phyloP scores from a whole-genome alignment of 2,329 filamentous ascomycete species.

The Acephala macrosclerotiorum region DNA sequence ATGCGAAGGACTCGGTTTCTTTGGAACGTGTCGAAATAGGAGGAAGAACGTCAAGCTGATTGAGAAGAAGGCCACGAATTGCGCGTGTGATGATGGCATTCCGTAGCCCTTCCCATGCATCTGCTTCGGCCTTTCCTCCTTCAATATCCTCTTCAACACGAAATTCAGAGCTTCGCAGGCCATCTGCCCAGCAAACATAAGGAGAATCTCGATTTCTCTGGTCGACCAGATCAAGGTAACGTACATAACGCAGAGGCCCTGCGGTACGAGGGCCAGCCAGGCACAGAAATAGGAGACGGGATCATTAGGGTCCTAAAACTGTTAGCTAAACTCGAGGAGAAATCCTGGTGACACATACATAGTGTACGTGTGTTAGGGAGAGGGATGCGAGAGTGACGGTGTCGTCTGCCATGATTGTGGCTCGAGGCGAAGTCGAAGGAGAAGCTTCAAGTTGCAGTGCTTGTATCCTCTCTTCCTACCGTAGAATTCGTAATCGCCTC shows the following conservation, averaged over 20 bases:
- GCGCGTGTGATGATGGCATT: constrained; percentile 95
- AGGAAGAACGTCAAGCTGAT: constrained; percentile 86
- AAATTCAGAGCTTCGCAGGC: constrained; percentile 93
- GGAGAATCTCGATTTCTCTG: constrained; percentile 84
- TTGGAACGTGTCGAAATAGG: constrained; percentile 77
- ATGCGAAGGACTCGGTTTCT: constrained; percentile 48
- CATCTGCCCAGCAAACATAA: constrained; percentile 93
- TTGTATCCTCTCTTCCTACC: neutral
- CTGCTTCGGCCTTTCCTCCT: constrained; percentile 86
- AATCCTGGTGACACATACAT: constrained; percentile 64
- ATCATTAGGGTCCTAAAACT: constrained; percentile 80
- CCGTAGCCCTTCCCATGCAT: constrained; percentile 92
- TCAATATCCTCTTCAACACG: constrained; percentile 85
- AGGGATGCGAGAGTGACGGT: constrained; percentile 78
- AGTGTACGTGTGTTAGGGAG: constrained; percentile 94
- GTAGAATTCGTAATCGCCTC: neutral
- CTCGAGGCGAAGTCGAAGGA: neutral
- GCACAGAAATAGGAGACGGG: constrained; percentile 86
- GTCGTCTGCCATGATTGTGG: constrained; percentile 45
- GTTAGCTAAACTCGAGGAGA: constrained; percentile 21
- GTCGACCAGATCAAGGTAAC: constrained; percentile 89
- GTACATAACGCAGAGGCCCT: constrained; percentile 90
- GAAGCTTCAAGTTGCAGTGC: neutral
- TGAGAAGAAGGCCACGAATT: constrained; percentile 93
- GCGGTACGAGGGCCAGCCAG: constrained; percentile 92